Conservation (phyloP, 2,329 filamentous ascomycete genomes). For the Colletotrichum shisoi region DNA sequence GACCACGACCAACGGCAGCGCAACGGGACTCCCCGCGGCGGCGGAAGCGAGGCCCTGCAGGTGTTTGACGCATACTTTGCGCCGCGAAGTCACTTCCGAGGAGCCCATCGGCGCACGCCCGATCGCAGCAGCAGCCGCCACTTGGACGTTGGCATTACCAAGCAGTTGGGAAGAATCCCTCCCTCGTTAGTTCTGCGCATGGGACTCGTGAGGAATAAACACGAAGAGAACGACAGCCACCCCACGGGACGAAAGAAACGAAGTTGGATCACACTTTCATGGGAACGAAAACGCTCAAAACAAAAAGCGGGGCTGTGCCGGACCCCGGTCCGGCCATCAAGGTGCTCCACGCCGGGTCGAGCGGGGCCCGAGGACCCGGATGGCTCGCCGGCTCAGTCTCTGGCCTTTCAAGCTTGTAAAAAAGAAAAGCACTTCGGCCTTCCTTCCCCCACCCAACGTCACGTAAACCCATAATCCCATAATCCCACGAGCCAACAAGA, state of each 20-base stretch:
- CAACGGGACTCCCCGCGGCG: slow-evolving; percentile 2
- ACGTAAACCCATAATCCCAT: not conserved
- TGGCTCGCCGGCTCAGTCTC: slow-evolving; percentile 25
- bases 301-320: slow-evolving; percentile 22
- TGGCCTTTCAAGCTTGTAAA: slow-evolving; percentile 6
- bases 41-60: slow-evolving; percentile 21
- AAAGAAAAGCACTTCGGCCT: not conserved
- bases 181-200: not conserved
- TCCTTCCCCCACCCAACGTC: slow-evolving; percentile 7
- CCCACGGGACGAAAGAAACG: not conserved
- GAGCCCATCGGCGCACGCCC: not conserved
- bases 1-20: slow-evolving; percentile 6
- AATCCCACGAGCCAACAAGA: slow-evolving; percentile 20
- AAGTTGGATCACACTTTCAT: no score
- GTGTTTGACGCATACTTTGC: slow-evolving; percentile 22
- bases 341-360: slow-evolving; percentile 23
- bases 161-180: not conserved
- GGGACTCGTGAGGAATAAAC: not conserved
- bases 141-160: slow-evolving; percentile 3
- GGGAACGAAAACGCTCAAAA: slow-evolving; percentile 16
- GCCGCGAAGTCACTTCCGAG: slow-evolving; percentile 12
- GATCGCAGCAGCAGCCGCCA: not conserved
- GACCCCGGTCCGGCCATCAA: slow-evolving; percentile 33
- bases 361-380: slow-evolving; percentile 37
- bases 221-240: not conserved